Evolutionary conservation across 306 rosid genomes (phyloP).

Genomic region (Prosopis cineraria): DNA sequence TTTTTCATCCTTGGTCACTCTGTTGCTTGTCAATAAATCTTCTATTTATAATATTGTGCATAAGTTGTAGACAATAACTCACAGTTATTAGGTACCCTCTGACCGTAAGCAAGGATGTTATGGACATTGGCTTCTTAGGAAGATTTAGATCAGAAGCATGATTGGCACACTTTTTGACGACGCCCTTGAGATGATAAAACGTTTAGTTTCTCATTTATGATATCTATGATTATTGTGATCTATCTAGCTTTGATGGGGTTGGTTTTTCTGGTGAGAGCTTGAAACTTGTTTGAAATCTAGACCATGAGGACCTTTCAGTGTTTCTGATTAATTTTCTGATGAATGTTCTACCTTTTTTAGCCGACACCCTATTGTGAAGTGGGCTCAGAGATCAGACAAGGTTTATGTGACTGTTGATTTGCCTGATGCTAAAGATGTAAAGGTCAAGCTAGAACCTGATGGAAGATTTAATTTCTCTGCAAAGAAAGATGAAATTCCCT

Average conservation of each 20-base stretch:
- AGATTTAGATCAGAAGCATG: neutral
- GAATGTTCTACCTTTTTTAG: slow-evolving; percentile 27
- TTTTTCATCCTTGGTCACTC: neutral
- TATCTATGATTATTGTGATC: neutral
- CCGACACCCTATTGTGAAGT: slow-evolving; percentile 54
- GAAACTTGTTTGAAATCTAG: neutral
- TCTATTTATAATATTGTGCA: no score
- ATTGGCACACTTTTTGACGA: neutral
- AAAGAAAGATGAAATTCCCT: slow-evolving; percentile 40
- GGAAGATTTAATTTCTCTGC: slow-evolving; percentile 54
- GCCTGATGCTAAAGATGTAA: slow-evolving; percentile 56
- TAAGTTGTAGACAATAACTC: no score
- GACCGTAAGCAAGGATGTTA: neutral
- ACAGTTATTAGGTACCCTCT: neutral
- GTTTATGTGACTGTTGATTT: slow-evolving; percentile 50
- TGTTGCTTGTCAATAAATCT: no score
- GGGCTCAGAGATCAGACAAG: slow-evolving; percentile 58
- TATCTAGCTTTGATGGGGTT: neutral
- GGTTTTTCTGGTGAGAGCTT: neutral
- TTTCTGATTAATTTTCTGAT: neutral
- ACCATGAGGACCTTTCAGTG: neutral
- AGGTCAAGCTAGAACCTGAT: slow-evolving; percentile 57
- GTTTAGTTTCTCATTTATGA: neutral
- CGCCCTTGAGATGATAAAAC: neutral
- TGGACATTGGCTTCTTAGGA: neutral